Evolutionary conservation across 1,139 yeast genomes (phyloP), one percentile per base, ranked within the genome.

Genomic region (Candida sanyaensis): DNA sequence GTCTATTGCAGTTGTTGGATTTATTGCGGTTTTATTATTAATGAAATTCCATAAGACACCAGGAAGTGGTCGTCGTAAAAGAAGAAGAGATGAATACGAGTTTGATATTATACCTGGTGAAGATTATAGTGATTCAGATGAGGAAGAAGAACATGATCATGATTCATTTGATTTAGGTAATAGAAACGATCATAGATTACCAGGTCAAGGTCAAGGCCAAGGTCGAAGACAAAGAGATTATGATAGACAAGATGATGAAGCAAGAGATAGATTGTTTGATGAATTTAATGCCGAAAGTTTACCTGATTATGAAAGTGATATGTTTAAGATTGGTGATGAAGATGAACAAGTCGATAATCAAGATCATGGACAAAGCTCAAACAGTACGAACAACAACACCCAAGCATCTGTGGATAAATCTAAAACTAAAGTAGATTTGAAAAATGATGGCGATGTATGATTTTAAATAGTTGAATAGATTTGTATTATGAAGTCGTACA

Each of bases 101-200:
- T 87, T 87, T 63, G 95, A 87, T 63, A 85, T 87, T 41, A 86
- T 87, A 44, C 84, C 83, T 13, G 87, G 87, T 1, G 86, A 81
- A 58, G 92, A 86, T 54, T 75, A 76, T 56, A 59, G 62, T 45
- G 76, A 70, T 47, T 65, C 69, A 44, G 72, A 66, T 23, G 46
- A 48, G 9, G 47, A 49, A 26, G 46, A 41, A 45, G 70, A 66
- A 17, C 61, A 52, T 29, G 60, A 57, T 38, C 31, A 13, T 7
- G 73, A 65, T 45, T 61, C 67, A 17, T 56, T 66, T 33, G 70
- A 66, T 44, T 57, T 66, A 33, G 70, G 65, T 2, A 56, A 55
- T 39, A 48, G 64, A 45, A 64, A 62, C 37, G 63, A 61, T 40
- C 44, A 47, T 13, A 44, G 46, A 37, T 32, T 44, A 17, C 23